Evolutionary conservation across 2,329 filamentous ascomycete species (phyloP), one percentile per base, ranked within the genome.

Genomic region (Neophaeococcomyces aloes): DNA sequence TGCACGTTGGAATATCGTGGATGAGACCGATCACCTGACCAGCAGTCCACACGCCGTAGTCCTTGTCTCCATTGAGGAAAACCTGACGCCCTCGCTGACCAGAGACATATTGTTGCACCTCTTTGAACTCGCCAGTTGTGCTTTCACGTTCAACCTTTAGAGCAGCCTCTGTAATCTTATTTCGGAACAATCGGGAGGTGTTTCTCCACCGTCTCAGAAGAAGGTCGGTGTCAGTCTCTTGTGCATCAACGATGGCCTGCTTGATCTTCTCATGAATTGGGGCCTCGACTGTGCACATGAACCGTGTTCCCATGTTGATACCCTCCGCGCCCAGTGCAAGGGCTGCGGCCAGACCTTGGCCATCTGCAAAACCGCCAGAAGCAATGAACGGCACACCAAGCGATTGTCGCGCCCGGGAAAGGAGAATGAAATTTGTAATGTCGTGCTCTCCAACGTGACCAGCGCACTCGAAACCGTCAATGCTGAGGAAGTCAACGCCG

Each of bases 301-400:
- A 98, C 32, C 91, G 74, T 7, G 91, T 98, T 46, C 91, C 91
- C 91, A 98, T 98, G 68, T 98, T 98, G 67, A 96, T 81, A 50
- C 91, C 91, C 62, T 86, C 85, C 0, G 91, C 91, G 29, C 91
- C 91, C 10, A 98, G 75, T 31, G 82, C 81, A 55, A 98, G 70
- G 6, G 91, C 91, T 2, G 89, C 91, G 1, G 91, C 91, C 15
- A 98, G 75, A 3, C 91, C 91, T 57, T 94, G 78, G 0, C 91
- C 91, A 61, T 98, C 91, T 10, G 87, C 89, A 60, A 98, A 96
- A 2, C 91, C 91, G 45, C 91, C 91, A 1, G 84, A 93, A 1
- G 91, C 91, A 60, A 98, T 94, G 63, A 96, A 98, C 1, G 91
- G 91, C 7, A 93, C 77, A 29, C 75, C 75, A 29, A 98, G 76